These are phyloP conservation scores for Lachnellula hyalina DNA, from an alignment of 2,329 filamentous ascomycete species.

Conservation along the genomic window DNA sequence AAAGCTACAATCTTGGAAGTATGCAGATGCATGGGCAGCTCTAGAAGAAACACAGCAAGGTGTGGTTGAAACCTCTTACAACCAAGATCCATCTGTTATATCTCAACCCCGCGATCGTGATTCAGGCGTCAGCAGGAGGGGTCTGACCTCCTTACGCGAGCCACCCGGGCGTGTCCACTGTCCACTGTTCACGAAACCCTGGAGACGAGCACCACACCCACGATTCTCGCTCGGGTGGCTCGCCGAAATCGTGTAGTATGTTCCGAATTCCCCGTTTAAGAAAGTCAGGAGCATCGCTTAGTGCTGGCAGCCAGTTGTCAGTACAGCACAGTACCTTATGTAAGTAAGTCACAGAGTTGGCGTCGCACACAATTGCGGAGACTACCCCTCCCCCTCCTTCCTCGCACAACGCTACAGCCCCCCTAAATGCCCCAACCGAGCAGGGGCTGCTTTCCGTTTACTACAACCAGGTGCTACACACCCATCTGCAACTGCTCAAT, in stretches of 20 bases:
- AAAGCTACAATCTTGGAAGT: neutral
- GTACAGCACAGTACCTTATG: too few species aligned
- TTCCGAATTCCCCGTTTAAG: neutral
- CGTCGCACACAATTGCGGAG: slow-evolving; percentile 1
- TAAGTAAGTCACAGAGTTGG: neutral
- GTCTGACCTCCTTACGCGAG: neutral
- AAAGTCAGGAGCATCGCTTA: neutral
- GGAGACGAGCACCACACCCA: too few species aligned
- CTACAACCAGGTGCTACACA: neutral
- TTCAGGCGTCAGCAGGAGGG: neutral
- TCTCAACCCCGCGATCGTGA: neutral
- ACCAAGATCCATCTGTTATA: neutral
- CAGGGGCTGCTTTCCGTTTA: neutral
- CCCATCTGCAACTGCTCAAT: neutral
- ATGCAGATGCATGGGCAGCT: neutral
- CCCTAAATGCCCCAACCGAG: neutral
- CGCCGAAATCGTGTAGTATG: too few species aligned
- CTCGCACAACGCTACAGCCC: neutral
- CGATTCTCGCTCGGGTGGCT: too few species aligned
- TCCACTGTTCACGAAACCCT: neutral
- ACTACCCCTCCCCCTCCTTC: neutral
- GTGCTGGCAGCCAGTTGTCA: neutral
- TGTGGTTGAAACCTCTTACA: neutral
- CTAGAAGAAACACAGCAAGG: neutral
- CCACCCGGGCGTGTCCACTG: neutral